Conservation (phyloP, 1,139 yeast genomes). For the Ashbya aceris region DNA sequence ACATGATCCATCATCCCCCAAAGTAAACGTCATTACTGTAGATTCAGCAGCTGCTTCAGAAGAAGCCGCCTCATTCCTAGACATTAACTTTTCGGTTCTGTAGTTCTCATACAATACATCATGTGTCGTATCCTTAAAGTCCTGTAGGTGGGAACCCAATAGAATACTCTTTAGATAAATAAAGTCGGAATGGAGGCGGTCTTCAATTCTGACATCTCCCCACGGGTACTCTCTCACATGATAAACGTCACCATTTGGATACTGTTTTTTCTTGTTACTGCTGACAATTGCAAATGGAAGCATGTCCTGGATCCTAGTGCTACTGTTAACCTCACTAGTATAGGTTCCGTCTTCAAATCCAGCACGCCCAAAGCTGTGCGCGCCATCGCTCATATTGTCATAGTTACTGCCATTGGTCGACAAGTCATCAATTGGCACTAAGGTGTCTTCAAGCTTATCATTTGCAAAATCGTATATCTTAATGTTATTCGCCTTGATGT, state of each 20-base stretch:
- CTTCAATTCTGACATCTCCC: slow-evolving; percentile 41
- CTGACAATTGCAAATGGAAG: slow-evolving; percentile 43
- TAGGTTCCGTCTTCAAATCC: slow-evolving; percentile 15
- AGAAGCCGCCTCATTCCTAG: slow-evolving; percentile 2
- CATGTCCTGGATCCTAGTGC: slow-evolving; percentile 29
- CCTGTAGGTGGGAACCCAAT: slow-evolving; percentile 71
- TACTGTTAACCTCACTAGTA: slow-evolving; percentile 2
- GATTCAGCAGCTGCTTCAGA: slow-evolving; percentile 2
- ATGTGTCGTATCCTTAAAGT: slow-evolving; percentile 62
- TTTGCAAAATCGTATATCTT: slow-evolving; percentile 42
- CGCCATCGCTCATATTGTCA: background rate
- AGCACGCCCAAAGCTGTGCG: slow-evolving; percentile 10
- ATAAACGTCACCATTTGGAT: slow-evolving; percentile 19
- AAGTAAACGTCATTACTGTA: slow-evolving; percentile 1
- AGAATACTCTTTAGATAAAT: slow-evolving; percentile 56
- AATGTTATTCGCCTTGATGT: slow-evolving; percentile 38
- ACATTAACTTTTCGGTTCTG: slow-evolving; percentile 42
- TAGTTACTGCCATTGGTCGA: slow-evolving; percentile 12
- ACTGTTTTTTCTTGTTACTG: slow-evolving; percentile 31
- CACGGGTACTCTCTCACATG: slow-evolving; percentile 38
- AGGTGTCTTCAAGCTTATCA: slow-evolving; percentile 29
- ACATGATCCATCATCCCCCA: background rate
- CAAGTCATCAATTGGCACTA: slow-evolving; percentile 24
- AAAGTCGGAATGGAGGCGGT: slow-evolving; percentile 53
- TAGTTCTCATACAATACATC: slow-evolving; percentile 58